Evolutionary conservation across 805 yeast species (phyloP), one percentile per base, ranked within the genome.

Genomic region (Henningerozyma blattae): DNA sequence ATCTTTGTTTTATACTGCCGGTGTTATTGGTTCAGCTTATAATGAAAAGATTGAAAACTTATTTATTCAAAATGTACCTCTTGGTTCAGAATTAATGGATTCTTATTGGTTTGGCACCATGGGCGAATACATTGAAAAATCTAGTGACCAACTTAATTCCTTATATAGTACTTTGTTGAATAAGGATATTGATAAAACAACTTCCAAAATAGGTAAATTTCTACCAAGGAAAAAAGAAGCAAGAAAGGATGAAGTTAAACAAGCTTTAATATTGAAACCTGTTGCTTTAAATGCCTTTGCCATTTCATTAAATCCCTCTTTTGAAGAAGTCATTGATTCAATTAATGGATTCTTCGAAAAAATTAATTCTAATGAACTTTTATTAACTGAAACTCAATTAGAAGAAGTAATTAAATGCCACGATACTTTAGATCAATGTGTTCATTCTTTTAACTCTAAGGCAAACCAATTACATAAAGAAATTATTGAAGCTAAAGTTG

Each of bases 31-130:
- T 36, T 64, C 85, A 12, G 59, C 73, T 20, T 59, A 69, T 40
- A 66, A 66, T 47, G 80, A 76, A 43, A 62, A 70, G 14, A 67
- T 77, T 50, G 76, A 72, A 43, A 83, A 78, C 43, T 42, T 63
- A 30, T 78, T 75, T 54, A 64, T 75, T 16, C 76, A 75, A 42
- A 69, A 68, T 38, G 70, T 78, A 30, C 91, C 91, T 15, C 64
- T 68, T 33, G 82, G 75, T 26, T 80, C 75, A 45, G 55, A 57
- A 16, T 56, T 70, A 20, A 66, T 77, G 20, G 70, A 72, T 34
- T 45, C 52, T 7, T 59, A 68, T 34, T 82, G 77, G 42, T 59
- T 56, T 8, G 27, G 27, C n/a, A 5, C 14, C 15, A 6, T 24
- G 6, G 7, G n/a, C n/a, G 27, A 24, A 12, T 12, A 5, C n/a